phyloP scores from a whole-genome alignment of 345 rosid species.

The Populus deltoides region DNA sequence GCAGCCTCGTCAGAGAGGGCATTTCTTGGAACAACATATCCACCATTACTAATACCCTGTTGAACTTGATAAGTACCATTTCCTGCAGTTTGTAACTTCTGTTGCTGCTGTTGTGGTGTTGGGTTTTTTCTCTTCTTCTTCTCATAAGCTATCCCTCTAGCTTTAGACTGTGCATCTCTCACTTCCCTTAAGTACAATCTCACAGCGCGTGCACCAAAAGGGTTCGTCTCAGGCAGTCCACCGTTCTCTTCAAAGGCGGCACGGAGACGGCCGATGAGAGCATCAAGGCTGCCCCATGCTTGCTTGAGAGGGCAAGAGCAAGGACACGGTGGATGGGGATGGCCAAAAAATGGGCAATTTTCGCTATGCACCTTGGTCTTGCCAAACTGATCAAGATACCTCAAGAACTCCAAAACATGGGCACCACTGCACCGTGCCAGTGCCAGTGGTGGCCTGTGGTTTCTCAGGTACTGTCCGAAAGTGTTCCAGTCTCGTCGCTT shows the following conservation, averaged over 20 bases:
- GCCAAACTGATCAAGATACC: slow-evolving; percentile 91
- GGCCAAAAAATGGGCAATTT: slow-evolving; percentile 84
- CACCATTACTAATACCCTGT: neutral
- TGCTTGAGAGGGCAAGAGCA: slow-evolving; percentile 95
- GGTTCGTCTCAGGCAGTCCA: slow-evolving; percentile 85
- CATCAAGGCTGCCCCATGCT: slow-evolving; percentile 97
- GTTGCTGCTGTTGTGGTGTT: slow-evolving; percentile 28
- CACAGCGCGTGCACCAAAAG: slow-evolving; percentile 92
- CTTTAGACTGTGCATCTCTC: slow-evolving; percentile 81
- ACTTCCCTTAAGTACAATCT: slow-evolving; percentile 89
- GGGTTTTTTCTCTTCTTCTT: slow-evolving; percentile 84
- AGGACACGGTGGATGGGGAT: slow-evolving; percentile 88
- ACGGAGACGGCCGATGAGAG: slow-evolving; percentile 89
- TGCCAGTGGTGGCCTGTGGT: slow-evolving; percentile 86
- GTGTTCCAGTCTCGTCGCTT: slow-evolving; percentile 97
- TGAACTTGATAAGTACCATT: neutral
- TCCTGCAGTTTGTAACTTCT: neutral
- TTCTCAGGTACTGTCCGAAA: slow-evolving; percentile 85
- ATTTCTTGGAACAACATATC: neutral
- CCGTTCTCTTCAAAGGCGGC: slow-evolving; percentile 96
- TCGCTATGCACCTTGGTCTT: slow-evolving; percentile 86
- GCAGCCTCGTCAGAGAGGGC: neutral
- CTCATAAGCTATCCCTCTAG: slow-evolving; percentile 89
- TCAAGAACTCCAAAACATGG: slow-evolving; percentile 88
- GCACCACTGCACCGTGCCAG: slow-evolving; percentile 91